phyloP scores from a whole-genome alignment of 306 rosid species.

The Biancaea sappan region DNA sequence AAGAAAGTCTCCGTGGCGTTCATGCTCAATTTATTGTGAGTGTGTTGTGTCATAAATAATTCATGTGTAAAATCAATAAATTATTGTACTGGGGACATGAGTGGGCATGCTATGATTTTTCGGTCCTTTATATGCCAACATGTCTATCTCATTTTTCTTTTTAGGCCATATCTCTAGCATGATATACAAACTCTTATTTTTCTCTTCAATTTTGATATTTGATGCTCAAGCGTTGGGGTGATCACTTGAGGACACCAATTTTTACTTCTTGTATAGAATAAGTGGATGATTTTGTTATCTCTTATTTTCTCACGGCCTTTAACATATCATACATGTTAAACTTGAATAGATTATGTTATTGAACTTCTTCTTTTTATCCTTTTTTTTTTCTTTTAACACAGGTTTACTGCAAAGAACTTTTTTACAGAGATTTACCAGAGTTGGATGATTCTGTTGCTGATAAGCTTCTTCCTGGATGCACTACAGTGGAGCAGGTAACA shows the following conservation, averaged over 20 bases:
- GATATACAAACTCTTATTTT: not conserved
- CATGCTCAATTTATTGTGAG: conserved; percentile 93
- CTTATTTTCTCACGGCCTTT: conserved; percentile 12
- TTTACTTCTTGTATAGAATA: no score
- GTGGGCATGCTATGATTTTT: not conserved
- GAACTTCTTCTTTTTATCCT: conserved; percentile 11
- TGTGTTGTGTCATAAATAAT: conserved; percentile 10
- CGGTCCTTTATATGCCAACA: conserved; percentile 16
- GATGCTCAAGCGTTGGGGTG: no score
- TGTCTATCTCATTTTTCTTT: conserved; percentile 12
- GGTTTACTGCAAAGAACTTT: conserved; percentile 96
- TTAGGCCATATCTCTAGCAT: not conserved
- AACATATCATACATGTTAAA: not conserved
- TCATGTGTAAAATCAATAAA: not conserved
- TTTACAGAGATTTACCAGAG: conserved; percentile 87
- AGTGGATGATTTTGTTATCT: no score
- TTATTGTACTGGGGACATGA: conserved; percentile 3
- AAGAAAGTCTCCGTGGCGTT: conserved; percentile 76
- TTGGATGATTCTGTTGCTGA: conserved; percentile 86
- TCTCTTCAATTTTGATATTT: no score
- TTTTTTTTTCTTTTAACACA: conserved; percentile 47
- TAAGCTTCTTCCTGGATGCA: conserved; percentile 80
- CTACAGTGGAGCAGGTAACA: conserved; percentile 76
- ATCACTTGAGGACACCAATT: no score
- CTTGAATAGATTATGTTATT: not conserved